Conservation (phyloP, 148 eudicot species). For the Nyssa sinensis region DNA sequence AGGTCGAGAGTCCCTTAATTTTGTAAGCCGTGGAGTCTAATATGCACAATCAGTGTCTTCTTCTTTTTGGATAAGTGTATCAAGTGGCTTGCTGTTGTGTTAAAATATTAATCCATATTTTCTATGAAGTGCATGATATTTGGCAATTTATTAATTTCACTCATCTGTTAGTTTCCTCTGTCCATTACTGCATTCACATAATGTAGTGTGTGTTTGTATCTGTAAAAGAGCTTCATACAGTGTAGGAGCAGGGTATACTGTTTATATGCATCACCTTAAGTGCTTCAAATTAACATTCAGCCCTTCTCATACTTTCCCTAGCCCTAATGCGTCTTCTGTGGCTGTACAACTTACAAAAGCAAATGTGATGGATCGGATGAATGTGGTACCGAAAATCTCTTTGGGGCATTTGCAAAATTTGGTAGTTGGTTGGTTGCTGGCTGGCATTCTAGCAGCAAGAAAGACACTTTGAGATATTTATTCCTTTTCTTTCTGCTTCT, state of each 20-base stretch:
- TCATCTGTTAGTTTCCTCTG: neutral
- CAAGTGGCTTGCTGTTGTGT: neutral
- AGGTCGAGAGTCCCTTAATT: neutral
- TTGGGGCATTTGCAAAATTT: neutral
- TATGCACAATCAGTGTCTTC: constrained; percentile 8
- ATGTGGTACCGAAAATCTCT: neutral
- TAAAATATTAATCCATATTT: neutral
- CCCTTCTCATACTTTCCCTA: neutral
- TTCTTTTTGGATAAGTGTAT: too few relatives aligned
- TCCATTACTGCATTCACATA: neutral
- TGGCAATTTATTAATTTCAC: neutral
- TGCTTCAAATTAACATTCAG: neutral
- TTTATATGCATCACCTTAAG: neutral
- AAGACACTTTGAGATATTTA: neutral
- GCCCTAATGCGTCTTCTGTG: neutral
- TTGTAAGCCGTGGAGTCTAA: neutral
- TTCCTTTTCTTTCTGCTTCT: neutral
- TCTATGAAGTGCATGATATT: neutral
- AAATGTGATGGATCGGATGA: neutral
- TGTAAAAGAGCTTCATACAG: neutral
- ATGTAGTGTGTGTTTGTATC: neutral
- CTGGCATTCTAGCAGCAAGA: neutral
- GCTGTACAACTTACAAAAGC: constrained; percentile 1
- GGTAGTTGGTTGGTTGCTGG: constrained; percentile 1
- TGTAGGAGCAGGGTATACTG: neutral